These are phyloP conservation scores for Russula dissimulans DNA, from an alignment of 768 basidiomycete genomes.

Conservation along the genomic window DNA sequence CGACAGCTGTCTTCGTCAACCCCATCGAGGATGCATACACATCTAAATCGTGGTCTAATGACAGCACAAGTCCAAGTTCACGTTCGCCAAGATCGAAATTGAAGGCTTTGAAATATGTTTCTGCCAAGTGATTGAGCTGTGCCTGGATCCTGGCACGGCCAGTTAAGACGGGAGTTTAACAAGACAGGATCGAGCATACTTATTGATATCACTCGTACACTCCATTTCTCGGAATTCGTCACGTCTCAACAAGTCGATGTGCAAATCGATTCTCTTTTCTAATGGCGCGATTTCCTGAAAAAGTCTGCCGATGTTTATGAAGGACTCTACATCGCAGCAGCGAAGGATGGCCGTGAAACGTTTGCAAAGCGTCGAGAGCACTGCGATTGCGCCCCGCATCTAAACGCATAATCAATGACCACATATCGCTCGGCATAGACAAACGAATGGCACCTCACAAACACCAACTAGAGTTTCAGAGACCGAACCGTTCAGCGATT, in stretches of 20 bases:
- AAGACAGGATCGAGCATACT: slow-evolving; percentile 40
- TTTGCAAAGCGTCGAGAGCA: slow-evolving; percentile 75
- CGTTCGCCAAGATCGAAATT: slow-evolving; percentile 87
- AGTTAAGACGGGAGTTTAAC: not conserved
- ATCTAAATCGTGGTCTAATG: slow-evolving; percentile 88
- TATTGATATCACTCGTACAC: slow-evolving; percentile 81
- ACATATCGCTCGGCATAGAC: not conserved
- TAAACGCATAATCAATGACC: slow-evolving; percentile 24
- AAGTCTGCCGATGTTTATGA: slow-evolving; percentile 76
- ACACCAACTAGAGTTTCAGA: slow-evolving; percentile 87
- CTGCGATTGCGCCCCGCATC: slow-evolving; percentile 79
- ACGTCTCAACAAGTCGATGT: slow-evolving; percentile 71
- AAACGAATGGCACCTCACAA: slow-evolving; percentile 59
- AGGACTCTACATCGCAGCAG: slow-evolving; percentile 74
- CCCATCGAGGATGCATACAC: slow-evolving; percentile 89
- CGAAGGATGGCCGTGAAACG: slow-evolving; percentile 82
- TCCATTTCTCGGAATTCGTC: slow-evolving; percentile 94
- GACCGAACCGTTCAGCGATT: slow-evolving; percentile 71
- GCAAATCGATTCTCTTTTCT: slow-evolving; percentile 89
- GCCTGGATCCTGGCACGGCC: slow-evolving; percentile 60
- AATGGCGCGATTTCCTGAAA: slow-evolving; percentile 78
- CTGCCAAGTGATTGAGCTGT: slow-evolving; percentile 87
- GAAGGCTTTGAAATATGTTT: slow-evolving; percentile 73
- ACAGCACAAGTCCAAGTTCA: slow-evolving; percentile 71
- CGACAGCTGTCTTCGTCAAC: slow-evolving; percentile 78